Base-by-base conservation (phyloP, 495 filamentous ascomycete genomes). In the Chaetomium tenue region DNA sequence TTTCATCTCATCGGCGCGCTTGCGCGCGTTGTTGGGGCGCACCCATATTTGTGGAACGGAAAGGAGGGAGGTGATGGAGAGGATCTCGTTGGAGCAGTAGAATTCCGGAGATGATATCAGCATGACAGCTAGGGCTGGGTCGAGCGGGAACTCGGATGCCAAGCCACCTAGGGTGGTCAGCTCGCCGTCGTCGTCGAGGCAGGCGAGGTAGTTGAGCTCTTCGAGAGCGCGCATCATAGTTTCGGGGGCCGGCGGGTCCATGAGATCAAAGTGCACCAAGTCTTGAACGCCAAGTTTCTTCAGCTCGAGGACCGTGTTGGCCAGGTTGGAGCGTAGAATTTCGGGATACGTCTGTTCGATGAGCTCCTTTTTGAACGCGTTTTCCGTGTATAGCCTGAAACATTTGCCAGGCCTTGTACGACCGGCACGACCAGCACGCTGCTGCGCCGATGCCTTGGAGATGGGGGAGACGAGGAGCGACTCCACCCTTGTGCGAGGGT, bases 1-100 rank as follows among this genome's bases (percentile, higher is more conserved):
- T 79, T 98, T 99, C 92, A 97, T 97, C 71, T 98, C 93, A 70
- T 99, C 95, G 37, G 95, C 94, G n/a, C 89, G 86, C 75, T 95
- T 93, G 30, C 91, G 88, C 50, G 89, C 87, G 60, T 84, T 85
- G 28, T 89, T 87, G 5, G 94, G 94, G 1, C 94, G 89, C 48
- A 95, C 88, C 74, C 96, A 99, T 54, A 99, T 87, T 71, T 97
- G 90, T 0, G 94, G 94, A 9, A 97, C 93, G 0, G 94, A 98
- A 6, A 99, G 87, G 6, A 99, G 84, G 2, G 95, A 89, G 1
- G 91, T 96, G 68, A 98, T 90, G 28, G 94, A 98, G 6, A 99
- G 84, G 46, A 99, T 92, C 77, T 99, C 95, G 74, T 97, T 98
- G 16, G 93, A 97, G 83, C 95, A 99, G 79, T 93, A 96, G 77